Conservation (phyloP, 2,329 filamentous ascomycete species). For the Colletotrichum lindemuthianum region DNA sequence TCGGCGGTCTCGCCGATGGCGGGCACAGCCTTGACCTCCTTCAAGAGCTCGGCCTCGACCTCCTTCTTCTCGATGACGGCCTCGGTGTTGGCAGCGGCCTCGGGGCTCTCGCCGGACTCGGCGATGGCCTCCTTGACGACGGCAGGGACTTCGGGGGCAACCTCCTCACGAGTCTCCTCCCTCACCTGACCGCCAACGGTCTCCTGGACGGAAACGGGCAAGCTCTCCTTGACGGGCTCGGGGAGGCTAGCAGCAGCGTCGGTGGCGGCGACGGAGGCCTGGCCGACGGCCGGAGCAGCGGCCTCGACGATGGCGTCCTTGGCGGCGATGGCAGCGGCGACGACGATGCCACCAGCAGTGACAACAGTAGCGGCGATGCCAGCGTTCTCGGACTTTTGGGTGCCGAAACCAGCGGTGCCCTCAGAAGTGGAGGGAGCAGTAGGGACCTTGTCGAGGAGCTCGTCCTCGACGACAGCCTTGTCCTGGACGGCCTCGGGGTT, state of each 20-base stretch:
- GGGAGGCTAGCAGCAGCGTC: constrained; percentile 60
- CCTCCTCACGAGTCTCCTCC: constrained; percentile 54
- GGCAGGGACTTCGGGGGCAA: constrained; percentile 62
- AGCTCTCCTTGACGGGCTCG: constrained; percentile 61
- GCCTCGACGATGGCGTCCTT: constrained; percentile 44
- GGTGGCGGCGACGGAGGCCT: constrained; percentile 48
- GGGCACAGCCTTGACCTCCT: constrained; percentile 63
- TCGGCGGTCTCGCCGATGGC: constrained; percentile 44
- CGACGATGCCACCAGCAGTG: constrained; percentile 49
- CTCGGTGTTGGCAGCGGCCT: constrained; percentile 74
- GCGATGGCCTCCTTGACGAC: constrained; percentile 68
- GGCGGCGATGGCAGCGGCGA: constrained; percentile 46
- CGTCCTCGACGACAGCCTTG: constrained; percentile 76
- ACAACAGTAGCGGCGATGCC: constrained; percentile 48
- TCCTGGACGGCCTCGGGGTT: constrained; percentile 73
- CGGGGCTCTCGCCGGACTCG: constrained; percentile 70
- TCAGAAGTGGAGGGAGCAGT: constrained; percentile 68
- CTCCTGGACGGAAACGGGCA: constrained; percentile 61
- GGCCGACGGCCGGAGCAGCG: constrained; percentile 49
- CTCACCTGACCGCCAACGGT: constrained; percentile 55
- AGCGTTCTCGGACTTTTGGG: constrained; percentile 62
- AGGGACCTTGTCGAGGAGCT: constrained; percentile 74
- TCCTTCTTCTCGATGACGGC: constrained; percentile 80
- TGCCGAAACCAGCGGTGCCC: constrained; percentile 61
- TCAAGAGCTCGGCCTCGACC: constrained; percentile 78